phyloP scores from a whole-genome alignment of 441 rosid genomes.

The Arabidopsis hybrid region DNA sequence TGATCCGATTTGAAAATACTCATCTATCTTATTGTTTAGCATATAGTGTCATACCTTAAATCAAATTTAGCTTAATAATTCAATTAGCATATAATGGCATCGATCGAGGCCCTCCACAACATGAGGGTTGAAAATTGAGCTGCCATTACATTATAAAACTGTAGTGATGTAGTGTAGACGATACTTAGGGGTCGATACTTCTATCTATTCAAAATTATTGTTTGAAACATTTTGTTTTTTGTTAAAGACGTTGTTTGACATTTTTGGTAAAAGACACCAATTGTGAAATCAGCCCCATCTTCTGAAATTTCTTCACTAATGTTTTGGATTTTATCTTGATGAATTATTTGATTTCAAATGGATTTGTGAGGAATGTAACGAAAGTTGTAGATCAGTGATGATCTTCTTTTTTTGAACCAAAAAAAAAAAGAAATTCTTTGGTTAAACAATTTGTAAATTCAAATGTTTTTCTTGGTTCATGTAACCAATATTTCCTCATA shows the following conservation, averaged over 20 bases:
- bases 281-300: too few species aligned
- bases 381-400: too few species aligned
- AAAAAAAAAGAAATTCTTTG: not conserved
- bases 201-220: not conserved
- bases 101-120: not conserved
- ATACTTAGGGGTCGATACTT: not conserved
- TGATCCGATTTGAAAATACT: not conserved
- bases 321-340: too few species aligned
- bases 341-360: too few species aligned
- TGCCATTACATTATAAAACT: not conserved
- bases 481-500: not conserved
- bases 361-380: too few species aligned
- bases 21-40: not conserved
- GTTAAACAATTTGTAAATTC: not conserved
- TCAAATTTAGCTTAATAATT: not conserved
- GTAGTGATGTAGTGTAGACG: not conserved
- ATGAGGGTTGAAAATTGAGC: not conserved
- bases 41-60: not conserved
- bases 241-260: too few species aligned
- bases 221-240: not conserved
- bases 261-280: too few species aligned
- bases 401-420: too few species aligned
- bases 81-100: slow-evolving; percentile 1
- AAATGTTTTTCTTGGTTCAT: not conserved
- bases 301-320: too few species aligned